Evolutionary conservation across 192 early-diverging fungal genomes (phyloP), one percentile per base, ranked within the genome.

Genomic region (Diversispora eburnea): DNA sequence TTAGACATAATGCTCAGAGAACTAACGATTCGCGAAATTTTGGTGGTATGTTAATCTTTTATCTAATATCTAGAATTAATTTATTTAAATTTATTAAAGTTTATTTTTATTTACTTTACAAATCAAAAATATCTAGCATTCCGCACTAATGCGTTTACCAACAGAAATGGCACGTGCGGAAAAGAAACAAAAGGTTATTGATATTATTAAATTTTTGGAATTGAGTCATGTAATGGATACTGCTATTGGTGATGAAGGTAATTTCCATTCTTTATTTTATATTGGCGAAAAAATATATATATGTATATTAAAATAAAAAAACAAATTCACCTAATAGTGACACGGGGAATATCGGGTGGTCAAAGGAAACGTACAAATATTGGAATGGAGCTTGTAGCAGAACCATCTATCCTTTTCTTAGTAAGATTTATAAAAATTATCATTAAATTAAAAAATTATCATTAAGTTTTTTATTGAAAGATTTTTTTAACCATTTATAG

Each of bases 331-430:
- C 5, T 66, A 9, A 49, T 87, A 67, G 87, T 79, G n/a, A 58
- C 66, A 22, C 78, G 91, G 48, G 91, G 91, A 41, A 86, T 92
- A 39, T 89, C 86, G 15, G 91, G 91, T 74, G 90, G 90, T 20
- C 90, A 92, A 58, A 76, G 91, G 3, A 92, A 92, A 76, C 83
- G 91, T 7, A 90, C 91, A 59, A 91, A 91, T 70, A 91, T 92
- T 75, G 91, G 90, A 10, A 91, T 92, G 88, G 91, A 92, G 52
- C 69, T 85, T 1, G 83, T 83, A 0, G 78, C 78, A 1, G 76
- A 87, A 55, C 90, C 90, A 5, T 82, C 79, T 57, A 83, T 89
- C 19, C 78, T 91, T 55, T 89, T 91, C 70, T 75, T 88, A 4
- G 64, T 49, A 51, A 49, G 8, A 22, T 0, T 43, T 13, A 15